Percentiles rank a stretch among this genome's conserved stretches.
Evolutionary conservation across 441 rosid species (phyloP).

Genomic region (Syzygium malaccense): DNA sequence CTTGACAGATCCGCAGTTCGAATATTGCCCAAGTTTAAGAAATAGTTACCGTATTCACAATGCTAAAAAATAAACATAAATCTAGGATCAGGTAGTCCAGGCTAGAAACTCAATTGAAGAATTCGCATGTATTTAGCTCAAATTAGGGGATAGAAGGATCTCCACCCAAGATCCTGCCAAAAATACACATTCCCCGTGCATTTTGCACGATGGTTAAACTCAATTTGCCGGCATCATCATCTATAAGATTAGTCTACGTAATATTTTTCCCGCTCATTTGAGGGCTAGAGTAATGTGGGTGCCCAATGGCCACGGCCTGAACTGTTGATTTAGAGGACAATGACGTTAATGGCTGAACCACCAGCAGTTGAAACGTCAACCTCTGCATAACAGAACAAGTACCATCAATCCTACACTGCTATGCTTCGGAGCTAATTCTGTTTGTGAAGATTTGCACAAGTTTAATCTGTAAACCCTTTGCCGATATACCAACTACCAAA

Average conservation of each 20-base stretch:
- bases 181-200: neutral
- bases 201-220: neutral
- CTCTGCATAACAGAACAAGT: neutral
- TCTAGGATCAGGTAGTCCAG: neutral
- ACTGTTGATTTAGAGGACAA: neutral
- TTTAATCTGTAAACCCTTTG: neutral
- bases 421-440: neutral
- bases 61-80: neutral
- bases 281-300: neutral
- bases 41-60: neutral
- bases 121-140: neutral
- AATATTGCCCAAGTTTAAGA: neutral
- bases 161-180: neutral
- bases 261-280: neutral
- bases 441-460: neutral
- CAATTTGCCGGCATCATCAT: neutral
- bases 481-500: neutral
- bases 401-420: neutral
- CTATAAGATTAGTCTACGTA: neutral
- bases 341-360: neutral
- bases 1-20: neutral
- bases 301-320: neutral
- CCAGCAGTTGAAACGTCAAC: neutral
- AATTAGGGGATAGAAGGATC: neutral
- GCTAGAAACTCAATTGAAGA: neutral